Evolutionary conservation across 805 yeast genomes (phyloP), one percentile per base, ranked within the genome.

Genomic region (Saccharomycopsis olivae): DNA sequence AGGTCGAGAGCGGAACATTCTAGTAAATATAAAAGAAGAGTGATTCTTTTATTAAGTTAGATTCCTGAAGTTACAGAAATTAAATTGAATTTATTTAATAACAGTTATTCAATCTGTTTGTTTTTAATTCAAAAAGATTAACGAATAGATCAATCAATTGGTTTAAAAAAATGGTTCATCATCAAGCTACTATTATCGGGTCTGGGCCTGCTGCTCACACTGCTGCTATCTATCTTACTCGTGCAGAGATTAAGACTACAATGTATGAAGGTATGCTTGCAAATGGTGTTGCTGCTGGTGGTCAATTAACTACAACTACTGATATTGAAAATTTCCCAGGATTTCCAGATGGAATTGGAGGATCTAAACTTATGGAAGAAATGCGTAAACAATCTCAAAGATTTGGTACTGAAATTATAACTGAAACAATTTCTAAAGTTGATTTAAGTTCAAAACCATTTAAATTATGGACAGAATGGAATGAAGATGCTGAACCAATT

Each of bases 131-230:
- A n/a, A n/a, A n/a, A n/a, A n/a, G n/a, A n/a, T n/a, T n/a, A n/a
- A n/a, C n/a, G n/a, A n/a, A n/a, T n/a, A n/a, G n/a, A n/a, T n/a
- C n/a, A n/a, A n/a, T n/a, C n/a, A n/a, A n/a, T n/a, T n/a, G n/a
- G n/a, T 29, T 36, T 25, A 14, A 11, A 20, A 74, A 71, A 73
- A 80, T 80, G 88, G 81, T 73, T 54, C 94, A 83, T 61, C 75
- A 84, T 65, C 75, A 69, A 68, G 94, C 83, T 47, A 83, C 92
- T 24, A 81, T 85, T 54, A 78, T 85, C 47, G 97, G 98, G 33
- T 88, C 96, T 40, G 98, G 98, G 53, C 98, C 98, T 42, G 98
- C 98, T 43, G 98, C 96, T 41, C 96, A 92, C 71, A 92, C 98
- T 33, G 98, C 98, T 38, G 98, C 98, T 50, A 85, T 92, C 61